A percentile compares a stretch with the other conserved stretches of the same genome.
Conservation (phyloP, 1,284 basidiomycete species). For the Xerocomus nothofagi region DNA sequence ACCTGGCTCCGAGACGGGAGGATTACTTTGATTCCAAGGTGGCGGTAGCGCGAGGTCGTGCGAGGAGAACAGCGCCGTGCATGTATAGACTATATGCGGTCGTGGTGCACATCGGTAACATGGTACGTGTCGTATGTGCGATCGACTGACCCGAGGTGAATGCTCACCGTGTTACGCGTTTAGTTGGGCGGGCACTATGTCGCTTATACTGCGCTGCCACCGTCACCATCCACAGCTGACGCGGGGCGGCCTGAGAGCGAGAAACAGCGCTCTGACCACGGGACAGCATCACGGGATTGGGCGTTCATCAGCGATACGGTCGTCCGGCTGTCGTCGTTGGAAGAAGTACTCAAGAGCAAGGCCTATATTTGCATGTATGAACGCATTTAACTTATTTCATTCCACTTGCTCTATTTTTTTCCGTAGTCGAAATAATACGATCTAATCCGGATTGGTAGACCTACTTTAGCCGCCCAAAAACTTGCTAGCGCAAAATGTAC, state of each 20-base stretch:
- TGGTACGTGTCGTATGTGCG: constrained; percentile 51
- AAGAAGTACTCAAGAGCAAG: constrained; percentile 87
- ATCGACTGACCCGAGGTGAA: not conserved
- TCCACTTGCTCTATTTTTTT: constrained; percentile 3
- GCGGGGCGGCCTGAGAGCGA: constrained; percentile 7
- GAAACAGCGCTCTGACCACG: constrained; percentile 9
- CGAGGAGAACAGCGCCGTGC: constrained; percentile 47
- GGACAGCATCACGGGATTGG: constrained; percentile 64
- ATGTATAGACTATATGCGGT: constrained; percentile 80
- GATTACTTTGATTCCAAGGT: constrained; percentile 51
- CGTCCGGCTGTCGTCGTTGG: constrained; percentile 76
- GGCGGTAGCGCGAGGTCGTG: constrained; percentile 35
- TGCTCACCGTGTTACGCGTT: constrained; percentile 12
- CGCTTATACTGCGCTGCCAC: constrained; percentile 70
- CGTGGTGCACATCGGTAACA: constrained; percentile 88
- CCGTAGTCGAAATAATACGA: constrained; percentile 1
- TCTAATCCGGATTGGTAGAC: constrained; percentile 1
- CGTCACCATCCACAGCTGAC: constrained; percentile 21
- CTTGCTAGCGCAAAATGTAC: not conserved
- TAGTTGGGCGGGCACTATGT: constrained; percentile 85
- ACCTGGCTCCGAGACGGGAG: constrained; percentile 79
- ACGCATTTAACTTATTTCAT: constrained; percentile 44
- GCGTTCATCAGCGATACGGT: constrained; percentile 86
- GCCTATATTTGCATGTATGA: constrained; percentile 93
- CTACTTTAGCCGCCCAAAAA: not conserved